Evolutionary conservation across 73 alveolate species (phyloP).

Genomic region (Paramecium biaurelia): DNA sequence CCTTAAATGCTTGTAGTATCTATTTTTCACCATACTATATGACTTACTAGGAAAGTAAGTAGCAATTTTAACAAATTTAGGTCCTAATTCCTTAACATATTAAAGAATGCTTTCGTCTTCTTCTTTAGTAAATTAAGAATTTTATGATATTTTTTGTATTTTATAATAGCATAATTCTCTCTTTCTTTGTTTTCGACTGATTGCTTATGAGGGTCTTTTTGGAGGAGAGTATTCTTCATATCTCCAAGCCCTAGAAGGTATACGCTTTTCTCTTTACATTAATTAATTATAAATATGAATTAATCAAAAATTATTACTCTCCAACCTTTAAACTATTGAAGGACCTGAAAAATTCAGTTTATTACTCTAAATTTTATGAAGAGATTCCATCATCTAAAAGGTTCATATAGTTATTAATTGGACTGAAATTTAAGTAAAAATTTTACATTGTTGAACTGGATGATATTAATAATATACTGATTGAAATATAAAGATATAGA

Average conservation of each 20-base stretch:
- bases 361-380: not conserved
- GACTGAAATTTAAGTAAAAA: not conserved
- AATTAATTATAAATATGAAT: not conserved
- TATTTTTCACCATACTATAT: slow-evolving; percentile 11
- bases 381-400: not conserved
- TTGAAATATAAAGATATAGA: not conserved
- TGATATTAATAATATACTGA: not conserved
- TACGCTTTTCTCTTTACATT: not conserved
- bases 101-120: not conserved
- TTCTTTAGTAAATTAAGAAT: not conserved
- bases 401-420: not conserved
- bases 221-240: not conserved
- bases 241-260: not conserved
- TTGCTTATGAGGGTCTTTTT: not conserved
- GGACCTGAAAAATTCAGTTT: not conserved
- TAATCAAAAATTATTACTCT: not conserved
- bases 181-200: not conserved
- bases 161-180: not conserved
- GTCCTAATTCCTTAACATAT: not conserved
- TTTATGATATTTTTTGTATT: not conserved
- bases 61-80: slow-evolving; percentile 37
- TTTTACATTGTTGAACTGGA: not conserved
- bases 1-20: slow-evolving; percentile 16
- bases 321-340: not conserved
- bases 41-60: not conserved